phyloP scores from a whole-genome alignment of 768 basidiomycete genomes.

The Lyophyllum atratum region DNA sequence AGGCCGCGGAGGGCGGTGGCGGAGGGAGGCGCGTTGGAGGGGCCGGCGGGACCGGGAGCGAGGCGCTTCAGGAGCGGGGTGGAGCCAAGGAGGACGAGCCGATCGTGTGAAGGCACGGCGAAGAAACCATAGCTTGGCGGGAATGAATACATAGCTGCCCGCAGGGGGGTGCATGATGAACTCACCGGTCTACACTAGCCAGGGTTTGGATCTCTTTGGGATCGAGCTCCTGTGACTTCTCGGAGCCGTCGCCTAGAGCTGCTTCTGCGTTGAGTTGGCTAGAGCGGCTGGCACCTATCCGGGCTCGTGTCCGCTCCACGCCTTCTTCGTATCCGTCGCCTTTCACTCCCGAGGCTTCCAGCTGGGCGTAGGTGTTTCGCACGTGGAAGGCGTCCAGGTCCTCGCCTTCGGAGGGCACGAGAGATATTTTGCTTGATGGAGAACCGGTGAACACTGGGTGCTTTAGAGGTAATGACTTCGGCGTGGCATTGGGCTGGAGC shows the following conservation, averaged over 20 bases:
- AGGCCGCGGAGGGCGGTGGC: slow-evolving; percentile 47
- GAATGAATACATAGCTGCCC: slow-evolving; percentile 8
- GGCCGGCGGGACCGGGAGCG: slow-evolving; percentile 42
- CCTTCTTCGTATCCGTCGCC: slow-evolving; percentile 96
- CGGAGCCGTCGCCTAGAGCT: slow-evolving; percentile 55
- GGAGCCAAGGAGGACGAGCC: slow-evolving; percentile 71
- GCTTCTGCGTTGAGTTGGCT: slow-evolving; percentile 62
- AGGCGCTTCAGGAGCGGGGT: slow-evolving; percentile 65
- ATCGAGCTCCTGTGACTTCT: slow-evolving; percentile 67
- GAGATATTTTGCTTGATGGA: slow-evolving; percentile 56
- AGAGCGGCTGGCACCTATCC: slow-evolving; percentile 53
- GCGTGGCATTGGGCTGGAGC: slow-evolving; percentile 20
- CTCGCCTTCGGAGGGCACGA: slow-evolving; percentile 76
- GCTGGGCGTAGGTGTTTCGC: slow-evolving; percentile 82
- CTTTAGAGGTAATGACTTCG: slow-evolving; percentile 35
- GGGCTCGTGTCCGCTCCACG: slow-evolving; percentile 87
- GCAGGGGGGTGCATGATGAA: slow-evolving; percentile 1
- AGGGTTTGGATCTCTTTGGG: slow-evolving; percentile 76
- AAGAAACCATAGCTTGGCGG: slow-evolving; percentile 88
- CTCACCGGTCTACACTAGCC: slow-evolving; percentile 84
- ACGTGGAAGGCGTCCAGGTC: slow-evolving; percentile 84
- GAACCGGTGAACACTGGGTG: slow-evolving; percentile 31
- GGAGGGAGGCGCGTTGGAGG: slow-evolving; percentile 46
- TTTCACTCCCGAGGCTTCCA: slow-evolving; percentile 89
- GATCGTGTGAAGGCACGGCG: slow-evolving; percentile 76